phyloP scores from a whole-genome alignment of 345 rosid genomes.

The Eucalyptus regnans region DNA sequence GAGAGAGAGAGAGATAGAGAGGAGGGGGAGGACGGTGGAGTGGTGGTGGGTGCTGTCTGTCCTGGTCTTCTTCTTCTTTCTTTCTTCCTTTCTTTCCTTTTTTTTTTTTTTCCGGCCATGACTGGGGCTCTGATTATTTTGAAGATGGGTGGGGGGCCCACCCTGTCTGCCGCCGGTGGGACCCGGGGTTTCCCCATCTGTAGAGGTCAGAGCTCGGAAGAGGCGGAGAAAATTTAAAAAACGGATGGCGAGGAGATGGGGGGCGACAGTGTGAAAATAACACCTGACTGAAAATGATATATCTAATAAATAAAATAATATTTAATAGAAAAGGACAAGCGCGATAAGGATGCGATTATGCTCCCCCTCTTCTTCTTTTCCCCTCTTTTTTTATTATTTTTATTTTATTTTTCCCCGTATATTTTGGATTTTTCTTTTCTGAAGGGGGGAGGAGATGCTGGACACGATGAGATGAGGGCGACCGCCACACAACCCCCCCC shows the following conservation, averaged over 20 bases:
- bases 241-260: background rate
- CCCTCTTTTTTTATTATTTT: background rate
- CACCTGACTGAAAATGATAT: background rate
- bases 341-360: background rate
- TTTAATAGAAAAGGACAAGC: background rate
- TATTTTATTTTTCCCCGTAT: no score
- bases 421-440: no score
- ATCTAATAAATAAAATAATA: fast-evolving
- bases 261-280: background rate
- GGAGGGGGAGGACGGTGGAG: background rate
- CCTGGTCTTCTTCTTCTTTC: background rate
- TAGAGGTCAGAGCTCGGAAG: background rate
- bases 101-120: background rate
- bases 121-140: constrained; percentile 28
- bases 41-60: background rate
- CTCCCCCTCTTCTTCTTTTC: background rate
- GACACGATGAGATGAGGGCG: background rate
- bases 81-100: fast-evolving
- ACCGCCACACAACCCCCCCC: fast-evolving
- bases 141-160: constrained; percentile 20
- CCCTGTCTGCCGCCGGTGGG: background rate
- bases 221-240: background rate
- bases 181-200: background rate
- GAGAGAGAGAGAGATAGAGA: background rate
- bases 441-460: background rate